Percentiles rank a stretch among this genome's conserved stretches.
These are phyloP conservation scores for Albugo candida DNA, from an alignment of 352 stramenopile genomes.

Conservation along the genomic window DNA sequence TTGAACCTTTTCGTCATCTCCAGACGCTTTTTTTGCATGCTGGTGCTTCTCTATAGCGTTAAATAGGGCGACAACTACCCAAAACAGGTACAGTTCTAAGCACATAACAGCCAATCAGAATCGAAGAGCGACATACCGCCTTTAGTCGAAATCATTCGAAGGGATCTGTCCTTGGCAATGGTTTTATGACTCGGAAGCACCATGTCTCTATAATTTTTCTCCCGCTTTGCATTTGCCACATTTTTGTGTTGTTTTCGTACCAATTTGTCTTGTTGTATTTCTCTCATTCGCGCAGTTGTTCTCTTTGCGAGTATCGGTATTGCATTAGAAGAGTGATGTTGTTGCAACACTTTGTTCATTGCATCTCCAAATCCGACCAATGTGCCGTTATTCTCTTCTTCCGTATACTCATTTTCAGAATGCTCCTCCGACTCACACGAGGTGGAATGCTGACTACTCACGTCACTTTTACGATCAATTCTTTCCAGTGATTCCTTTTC, in stretches of 20 bases:
- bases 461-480: no score
- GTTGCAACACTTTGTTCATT: slow-evolving; percentile 71
- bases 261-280: slow-evolving; percentile 60
- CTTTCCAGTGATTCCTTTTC: no score
- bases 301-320: slow-evolving; percentile 70
- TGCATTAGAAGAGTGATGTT: slow-evolving; percentile 43
- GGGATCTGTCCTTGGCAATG: slow-evolving; percentile 32
- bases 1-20: slow-evolving; percentile 53
- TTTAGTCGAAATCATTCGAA: slow-evolving; percentile 70
- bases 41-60: slow-evolving; percentile 78
- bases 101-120: neutral
- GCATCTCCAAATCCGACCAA: slow-evolving; percentile 67
- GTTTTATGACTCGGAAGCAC: slow-evolving; percentile 36
- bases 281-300: slow-evolving; percentile 61
- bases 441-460: no score
- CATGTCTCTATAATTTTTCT: slow-evolving; percentile 64
- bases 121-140: slow-evolving; percentile 18
- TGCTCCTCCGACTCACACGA: no score
- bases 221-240: slow-evolving; percentile 50
- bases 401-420: neutral
- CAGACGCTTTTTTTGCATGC: slow-evolving; percentile 38
- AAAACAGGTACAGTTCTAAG: neutral
- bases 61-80: slow-evolving; percentile 57
- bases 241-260: slow-evolving; percentile 41
- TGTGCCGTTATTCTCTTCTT: slow-evolving; percentile 22